Evolutionary conservation across 495 filamentous ascomycete species (phyloP).

Genomic region (Hypoxylon crocopeplum): DNA sequence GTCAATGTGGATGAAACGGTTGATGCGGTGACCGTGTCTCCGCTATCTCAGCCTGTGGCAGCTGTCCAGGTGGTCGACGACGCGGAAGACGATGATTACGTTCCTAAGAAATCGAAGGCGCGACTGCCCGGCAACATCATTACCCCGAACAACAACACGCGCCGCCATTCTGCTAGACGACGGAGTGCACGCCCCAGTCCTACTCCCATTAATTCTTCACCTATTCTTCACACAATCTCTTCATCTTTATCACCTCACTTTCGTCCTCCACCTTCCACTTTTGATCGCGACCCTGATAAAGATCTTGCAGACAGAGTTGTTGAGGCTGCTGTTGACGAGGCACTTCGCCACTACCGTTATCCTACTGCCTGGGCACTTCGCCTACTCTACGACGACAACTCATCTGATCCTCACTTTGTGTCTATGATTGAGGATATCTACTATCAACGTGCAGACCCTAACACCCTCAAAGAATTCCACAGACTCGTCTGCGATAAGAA

Average conservation of each 20-base stretch:
- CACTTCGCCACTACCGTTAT: slow-evolving; percentile 54
- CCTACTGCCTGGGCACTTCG: slow-evolving; percentile 63
- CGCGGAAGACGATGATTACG: slow-evolving; percentile 36
- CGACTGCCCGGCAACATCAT: slow-evolving; percentile 13
- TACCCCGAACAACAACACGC: slow-evolving; percentile 11
- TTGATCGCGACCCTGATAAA: slow-evolving; percentile 38
- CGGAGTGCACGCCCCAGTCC: slow-evolving; percentile 31
- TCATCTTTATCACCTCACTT: slow-evolving; percentile 21
- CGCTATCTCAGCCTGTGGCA: slow-evolving; percentile 26
- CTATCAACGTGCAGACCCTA: slow-evolving; percentile 51
- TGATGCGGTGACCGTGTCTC: slow-evolving; percentile 24
- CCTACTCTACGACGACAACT: slow-evolving; percentile 59
- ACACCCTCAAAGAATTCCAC: slow-evolving; percentile 51
- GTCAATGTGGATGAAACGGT: too few relatives aligned
- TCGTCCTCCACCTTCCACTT: slow-evolving; percentile 12
- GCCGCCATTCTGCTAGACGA: slow-evolving; percentile 36
- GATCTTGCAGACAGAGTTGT: slow-evolving; percentile 48
- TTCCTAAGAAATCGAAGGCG: slow-evolving; percentile 37
- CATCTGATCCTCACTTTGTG: slow-evolving; percentile 48
- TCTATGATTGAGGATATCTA: slow-evolving; percentile 56
- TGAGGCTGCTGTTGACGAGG: slow-evolving; percentile 56
- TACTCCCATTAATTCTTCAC: slow-evolving; percentile 9
- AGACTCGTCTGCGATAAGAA: slow-evolving; percentile 53
- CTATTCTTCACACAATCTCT: not conserved
- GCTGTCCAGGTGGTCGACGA: slow-evolving; percentile 18